A percentile compares a stretch with the other conserved stretches of the same genome.
Evolutionary conservation across 2,329 filamentous ascomycete genomes (phyloP).

Genomic region (Escovopsis sp.): DNA sequence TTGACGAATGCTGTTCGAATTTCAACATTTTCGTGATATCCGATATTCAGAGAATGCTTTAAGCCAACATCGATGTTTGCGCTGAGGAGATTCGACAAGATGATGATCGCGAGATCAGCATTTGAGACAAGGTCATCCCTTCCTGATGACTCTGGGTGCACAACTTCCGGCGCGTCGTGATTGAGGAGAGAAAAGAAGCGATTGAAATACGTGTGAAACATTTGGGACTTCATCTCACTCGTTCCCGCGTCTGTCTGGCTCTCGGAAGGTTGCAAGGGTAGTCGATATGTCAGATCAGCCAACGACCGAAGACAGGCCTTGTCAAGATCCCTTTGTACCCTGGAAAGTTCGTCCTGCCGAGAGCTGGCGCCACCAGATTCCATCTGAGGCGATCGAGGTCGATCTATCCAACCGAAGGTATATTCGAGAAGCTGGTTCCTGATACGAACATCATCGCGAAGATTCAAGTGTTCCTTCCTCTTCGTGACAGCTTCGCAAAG

Average conservation of each 20-base stretch:
- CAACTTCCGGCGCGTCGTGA: constrained; percentile 33
- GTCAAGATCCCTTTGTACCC: constrained; percentile 50
- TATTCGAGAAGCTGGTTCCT: constrained; percentile 53
- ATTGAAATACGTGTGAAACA: constrained; percentile 60
- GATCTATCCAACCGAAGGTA: constrained; percentile 53
- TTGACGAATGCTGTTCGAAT: constrained; percentile 56
- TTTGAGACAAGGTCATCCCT: constrained; percentile 40
- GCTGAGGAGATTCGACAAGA: constrained; percentile 52
- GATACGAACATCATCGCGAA: constrained; percentile 53
- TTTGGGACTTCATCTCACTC: constrained; percentile 53
- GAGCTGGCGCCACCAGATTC: constrained; percentile 25
- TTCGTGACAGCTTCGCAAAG: constrained; percentile 49
- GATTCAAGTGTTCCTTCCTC: constrained; percentile 52
- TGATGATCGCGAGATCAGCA: constrained; percentile 49
- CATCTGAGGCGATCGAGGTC: constrained; percentile 35
- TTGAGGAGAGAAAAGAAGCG: constrained; percentile 51
- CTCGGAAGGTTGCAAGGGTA: constrained; percentile 50
- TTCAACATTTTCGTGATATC: constrained; percentile 55
- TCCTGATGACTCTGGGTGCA: constrained; percentile 12
- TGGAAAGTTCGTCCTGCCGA: constrained; percentile 40
- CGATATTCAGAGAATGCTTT: constrained; percentile 54
- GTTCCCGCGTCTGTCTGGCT: constrained; percentile 50
- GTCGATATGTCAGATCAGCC: constrained; percentile 49
- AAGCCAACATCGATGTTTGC: constrained; percentile 58
- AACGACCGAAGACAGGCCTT: constrained; percentile 48